Evolutionary conservation across 2,329 filamentous ascomycete genomes (phyloP).

Genomic region (Fusarium camptoceras): DNA sequence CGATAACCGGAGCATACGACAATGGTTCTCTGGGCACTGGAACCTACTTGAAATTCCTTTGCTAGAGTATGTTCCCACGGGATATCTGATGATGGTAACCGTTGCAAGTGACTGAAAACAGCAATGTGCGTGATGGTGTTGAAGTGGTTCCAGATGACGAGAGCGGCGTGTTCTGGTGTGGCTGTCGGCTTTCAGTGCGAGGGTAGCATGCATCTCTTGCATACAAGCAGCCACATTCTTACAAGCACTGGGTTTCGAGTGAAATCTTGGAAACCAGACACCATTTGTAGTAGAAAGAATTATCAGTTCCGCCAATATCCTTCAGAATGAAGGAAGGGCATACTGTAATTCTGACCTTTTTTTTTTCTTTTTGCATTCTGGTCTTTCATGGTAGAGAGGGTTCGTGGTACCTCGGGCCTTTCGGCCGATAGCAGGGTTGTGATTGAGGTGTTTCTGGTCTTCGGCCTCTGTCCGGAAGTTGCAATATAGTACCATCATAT

Average conservation of each 20-base stretch:
- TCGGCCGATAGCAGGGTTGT: slow-evolving; percentile 9
- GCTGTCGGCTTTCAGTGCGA: slow-evolving; percentile 21
- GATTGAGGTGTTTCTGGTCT: slow-evolving; percentile 8
- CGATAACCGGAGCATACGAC: slow-evolving; percentile 15
- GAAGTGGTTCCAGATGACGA: slow-evolving; percentile 43
- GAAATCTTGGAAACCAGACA: slow-evolving; percentile 17
- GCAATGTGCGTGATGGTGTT: slow-evolving; percentile 36
- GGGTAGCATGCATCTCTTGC: slow-evolving; percentile 37
- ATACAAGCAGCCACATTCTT: slow-evolving; percentile 22
- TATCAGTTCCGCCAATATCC: neutral
- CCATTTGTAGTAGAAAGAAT: slow-evolving; percentile 5
- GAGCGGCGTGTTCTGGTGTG: slow-evolving; percentile 41
- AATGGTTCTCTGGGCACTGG: neutral
- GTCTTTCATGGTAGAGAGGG: neutral
- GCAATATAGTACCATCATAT: slow-evolving; percentile 23
- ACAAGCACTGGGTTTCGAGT: slow-evolving; percentile 3
- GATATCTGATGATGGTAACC: slow-evolving; percentile 23
- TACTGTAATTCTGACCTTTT: neutral
- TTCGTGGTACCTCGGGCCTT: neutral
- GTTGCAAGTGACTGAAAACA: slow-evolving; percentile 29
- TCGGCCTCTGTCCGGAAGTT: slow-evolving; percentile 25
- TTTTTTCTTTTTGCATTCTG: neutral
- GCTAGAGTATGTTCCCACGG: neutral
- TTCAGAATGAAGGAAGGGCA: neutral
- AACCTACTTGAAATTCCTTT: neutral